Evolutionary conservation across 345 rosid species (phyloP).

Genomic region (Crucihimalaya himalaica): DNA sequence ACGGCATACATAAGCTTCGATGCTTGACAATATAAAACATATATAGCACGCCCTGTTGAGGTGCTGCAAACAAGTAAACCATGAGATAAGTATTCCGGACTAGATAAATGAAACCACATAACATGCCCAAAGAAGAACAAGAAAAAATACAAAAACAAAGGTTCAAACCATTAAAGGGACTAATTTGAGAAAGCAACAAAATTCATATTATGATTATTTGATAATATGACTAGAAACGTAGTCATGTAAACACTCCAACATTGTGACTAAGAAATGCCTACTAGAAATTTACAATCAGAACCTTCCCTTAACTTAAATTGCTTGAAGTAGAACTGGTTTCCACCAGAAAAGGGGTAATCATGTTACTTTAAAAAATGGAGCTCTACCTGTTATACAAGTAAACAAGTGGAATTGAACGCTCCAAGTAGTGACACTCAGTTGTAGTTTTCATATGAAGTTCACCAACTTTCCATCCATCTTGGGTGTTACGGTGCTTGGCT

Average conservation of each 20-base stretch:
- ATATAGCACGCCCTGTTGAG: conserved; percentile 75
- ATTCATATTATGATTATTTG: background rate
- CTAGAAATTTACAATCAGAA: background rate
- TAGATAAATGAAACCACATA: background rate
- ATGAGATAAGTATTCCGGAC: conserved; percentile 3
- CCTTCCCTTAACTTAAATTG: conserved; percentile 16
- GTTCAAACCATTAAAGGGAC: background rate
- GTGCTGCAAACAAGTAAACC: conserved; percentile 49
- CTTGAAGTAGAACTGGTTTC: background rate
- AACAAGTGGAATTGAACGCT: conserved; percentile 71
- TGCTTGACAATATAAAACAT: conserved; percentile 64
- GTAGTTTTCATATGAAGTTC: conserved; percentile 94
- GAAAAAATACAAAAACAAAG: background rate
- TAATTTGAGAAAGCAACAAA: conserved; percentile 10
- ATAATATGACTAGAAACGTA: background rate
- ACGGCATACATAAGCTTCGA: conserved; percentile 55
- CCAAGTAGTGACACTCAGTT: conserved; percentile 82
- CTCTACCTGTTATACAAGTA: conserved; percentile 87
- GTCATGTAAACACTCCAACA: conserved; percentile 17
- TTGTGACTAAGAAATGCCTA: conserved; percentile 9
- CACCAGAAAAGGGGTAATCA: conserved; percentile 12
- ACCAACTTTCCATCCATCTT: conserved; percentile 77
- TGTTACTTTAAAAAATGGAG: conserved; percentile 10
- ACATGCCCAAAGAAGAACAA: background rate
- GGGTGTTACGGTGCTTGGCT: conserved; percentile 62